Evolutionary conservation across 2,329 filamentous ascomycete genomes (phyloP).

Genomic region (Venturia nashicola): DNA sequence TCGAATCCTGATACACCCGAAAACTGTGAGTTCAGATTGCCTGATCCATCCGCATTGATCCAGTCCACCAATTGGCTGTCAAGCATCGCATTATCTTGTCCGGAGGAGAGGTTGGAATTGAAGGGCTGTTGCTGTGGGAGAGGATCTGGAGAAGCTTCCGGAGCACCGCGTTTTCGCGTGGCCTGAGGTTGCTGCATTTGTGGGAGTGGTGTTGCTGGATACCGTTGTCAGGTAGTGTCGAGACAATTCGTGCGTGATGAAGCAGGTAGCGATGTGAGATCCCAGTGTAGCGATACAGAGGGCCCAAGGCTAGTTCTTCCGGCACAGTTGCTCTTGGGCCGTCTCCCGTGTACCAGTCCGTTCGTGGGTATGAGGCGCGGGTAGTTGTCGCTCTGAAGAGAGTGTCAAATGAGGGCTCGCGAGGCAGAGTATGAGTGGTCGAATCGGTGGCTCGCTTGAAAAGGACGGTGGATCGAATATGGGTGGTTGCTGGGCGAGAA

Average conservation of each 20-base stretch:
- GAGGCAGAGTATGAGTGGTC: neutral
- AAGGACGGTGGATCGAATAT: neutral
- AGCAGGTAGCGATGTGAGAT: neutral
- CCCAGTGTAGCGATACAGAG: neutral
- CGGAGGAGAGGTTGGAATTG: neutral
- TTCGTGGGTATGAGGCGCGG: neutral
- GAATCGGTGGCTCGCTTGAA: neutral
- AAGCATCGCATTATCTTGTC: neutral
- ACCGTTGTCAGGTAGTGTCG: neutral
- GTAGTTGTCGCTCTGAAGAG: neutral
- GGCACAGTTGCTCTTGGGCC: neutral
- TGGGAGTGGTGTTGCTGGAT: neutral
- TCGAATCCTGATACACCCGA: neutral
- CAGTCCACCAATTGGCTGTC: slow-evolving; percentile 5
- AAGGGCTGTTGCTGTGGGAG: slow-evolving; percentile 4
- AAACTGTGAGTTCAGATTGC: neutral
- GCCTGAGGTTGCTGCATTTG: slow-evolving; percentile 4
- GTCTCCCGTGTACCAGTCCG: neutral
- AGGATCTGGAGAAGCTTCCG: slow-evolving; percentile 4
- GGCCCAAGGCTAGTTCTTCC: neutral
- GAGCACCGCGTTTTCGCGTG: slow-evolving; percentile 7
- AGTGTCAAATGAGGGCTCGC: neutral
- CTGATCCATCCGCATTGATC: slow-evolving; percentile 1
- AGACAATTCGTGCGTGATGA: neutral
- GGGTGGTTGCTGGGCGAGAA: neutral